Conservation (phyloP, 2,329 filamentous ascomycete genomes). For the Calonectria pauciramosa region DNA sequence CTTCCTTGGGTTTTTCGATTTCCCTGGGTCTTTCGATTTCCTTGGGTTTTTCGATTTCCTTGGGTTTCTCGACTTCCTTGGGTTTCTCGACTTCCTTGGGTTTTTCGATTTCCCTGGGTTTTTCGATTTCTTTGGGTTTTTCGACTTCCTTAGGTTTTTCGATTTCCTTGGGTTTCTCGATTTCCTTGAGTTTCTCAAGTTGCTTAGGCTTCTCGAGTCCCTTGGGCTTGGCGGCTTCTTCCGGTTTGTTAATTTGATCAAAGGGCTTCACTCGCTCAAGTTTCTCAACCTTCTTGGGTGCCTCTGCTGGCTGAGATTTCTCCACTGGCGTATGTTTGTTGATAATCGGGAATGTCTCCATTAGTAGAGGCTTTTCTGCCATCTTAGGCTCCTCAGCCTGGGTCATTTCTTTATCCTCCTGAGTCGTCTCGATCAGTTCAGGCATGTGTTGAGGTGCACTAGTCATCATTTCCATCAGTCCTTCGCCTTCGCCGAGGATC, state of each 20-base stretch:
- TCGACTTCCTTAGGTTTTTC: slow-evolving; percentile 28
- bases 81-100: slow-evolving; percentile 29
- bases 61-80: background rate
- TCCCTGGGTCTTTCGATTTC: background rate
- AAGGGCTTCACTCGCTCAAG: background rate
- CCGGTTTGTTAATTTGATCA: too few relatives aligned
- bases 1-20: background rate
- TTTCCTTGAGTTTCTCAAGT: slow-evolving; percentile 19
- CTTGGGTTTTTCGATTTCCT: background rate
- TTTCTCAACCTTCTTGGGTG: background rate
- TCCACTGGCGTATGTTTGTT: slow-evolving; percentile 27
- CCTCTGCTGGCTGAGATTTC: background rate
- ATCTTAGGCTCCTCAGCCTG: slow-evolving; percentile 14
- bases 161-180: background rate
- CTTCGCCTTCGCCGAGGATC: slow-evolving; percentile 61
- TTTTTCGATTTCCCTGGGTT: slow-evolving; percentile 29
- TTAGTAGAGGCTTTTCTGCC: slow-evolving; percentile 29
- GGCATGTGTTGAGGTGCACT: slow-evolving; percentile 51
- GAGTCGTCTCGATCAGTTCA: background rate
- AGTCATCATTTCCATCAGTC: slow-evolving; percentile 59
- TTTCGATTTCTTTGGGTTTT: slow-evolving; percentile 32
- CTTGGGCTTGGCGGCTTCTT: slow-evolving; percentile 29
- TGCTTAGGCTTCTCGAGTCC: slow-evolving; percentile 35
- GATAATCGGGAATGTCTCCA: slow-evolving; percentile 30
- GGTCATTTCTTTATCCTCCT: slow-evolving; percentile 30